Evolutionary conservation across 371 early-diverging fungal species (phyloP).

Genomic region (Parasitella parasitica): DNA sequence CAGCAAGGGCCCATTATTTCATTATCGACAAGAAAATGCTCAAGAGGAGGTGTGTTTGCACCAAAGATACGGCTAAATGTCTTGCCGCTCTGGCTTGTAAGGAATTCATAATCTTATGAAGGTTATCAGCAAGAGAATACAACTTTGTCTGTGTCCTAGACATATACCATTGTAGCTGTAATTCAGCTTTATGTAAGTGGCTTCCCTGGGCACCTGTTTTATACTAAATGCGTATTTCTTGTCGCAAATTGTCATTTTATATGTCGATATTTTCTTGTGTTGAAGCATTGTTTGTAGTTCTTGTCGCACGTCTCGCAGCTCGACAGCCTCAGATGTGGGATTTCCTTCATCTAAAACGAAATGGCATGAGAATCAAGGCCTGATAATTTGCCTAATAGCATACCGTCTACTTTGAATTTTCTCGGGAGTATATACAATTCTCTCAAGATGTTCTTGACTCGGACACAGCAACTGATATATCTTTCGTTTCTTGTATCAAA

Average conservation of each 20-base stretch:
- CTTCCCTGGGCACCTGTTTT: conserved; percentile 73
- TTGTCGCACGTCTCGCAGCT: conserved; percentile 63
- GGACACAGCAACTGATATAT: conserved; percentile 80
- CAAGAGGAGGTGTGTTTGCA: conserved; percentile 79
- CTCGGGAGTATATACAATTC: conserved; percentile 89
- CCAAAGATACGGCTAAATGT: conserved; percentile 93
- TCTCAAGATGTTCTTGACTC: conserved; percentile 76
- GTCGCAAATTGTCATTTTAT: conserved; percentile 58
- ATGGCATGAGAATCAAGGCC: background rate
- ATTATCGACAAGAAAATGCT: conserved; percentile 86
- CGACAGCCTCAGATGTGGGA: conserved; percentile 58
- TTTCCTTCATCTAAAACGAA: conserved; percentile 40
- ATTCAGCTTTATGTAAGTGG: conserved; percentile 83
- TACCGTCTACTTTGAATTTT: conserved; percentile 48
- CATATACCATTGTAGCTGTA: conserved; percentile 73
- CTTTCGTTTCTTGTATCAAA: too few species aligned
- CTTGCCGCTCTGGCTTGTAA: conserved; percentile 65
- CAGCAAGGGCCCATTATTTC: conserved; percentile 98
- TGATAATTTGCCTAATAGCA: background rate
- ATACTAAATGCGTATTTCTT: conserved; percentile 93
- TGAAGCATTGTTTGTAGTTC: conserved; percentile 70
- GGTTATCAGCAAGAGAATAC: background rate
- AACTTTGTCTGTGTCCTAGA: too few species aligned
- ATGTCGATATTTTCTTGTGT: conserved; percentile 53
- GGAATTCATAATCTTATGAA: conserved; percentile 63